Base-by-base conservation (phyloP, 768 basidiomycete genomes). In the Trametes gibbosa region DNA sequence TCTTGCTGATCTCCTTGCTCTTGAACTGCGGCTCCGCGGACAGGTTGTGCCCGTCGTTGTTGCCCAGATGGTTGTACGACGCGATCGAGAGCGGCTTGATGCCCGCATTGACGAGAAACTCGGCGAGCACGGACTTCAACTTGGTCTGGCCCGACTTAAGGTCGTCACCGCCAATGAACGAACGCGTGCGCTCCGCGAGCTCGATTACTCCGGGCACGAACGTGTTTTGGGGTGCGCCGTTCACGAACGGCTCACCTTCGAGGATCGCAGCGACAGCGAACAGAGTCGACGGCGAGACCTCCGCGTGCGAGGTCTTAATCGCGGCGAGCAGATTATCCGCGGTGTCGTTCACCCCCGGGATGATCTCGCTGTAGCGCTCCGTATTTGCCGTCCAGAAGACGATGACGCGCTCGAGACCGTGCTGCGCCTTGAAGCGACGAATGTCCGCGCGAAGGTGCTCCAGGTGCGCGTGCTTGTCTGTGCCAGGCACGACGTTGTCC, bases 371-470 rank as follows among this genome's bases (percentile, higher is more conserved):
- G 84, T 95, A 99, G 58, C 96, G 90, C 80, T 98, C 97, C 17
- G 96, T 99, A 78, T 99, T 98, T 66, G 92, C 95, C 16, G 96
- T 98, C 96, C 96, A 98, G 80, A 98, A 95, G 62, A 98, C 89
- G 67, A 99, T 75, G 61, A 92, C 84, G 58, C 89, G 89, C 73
- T 95, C 95, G 47, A 98, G 85, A 19, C 75, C 79, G 71, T 98
- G 84, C 61, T 85, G 77, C 53, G 76, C 68, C 79, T 98, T 98
- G 84, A 98, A 98, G 55, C 84, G 82, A 67, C 93, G 90, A 72
- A 98, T 98, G 69, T 98, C 94, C n/a, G 80, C 80, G 55, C 95
- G 90, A 68, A 98, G 86, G 59, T 90, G 87, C 61, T 97, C 92
- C 54, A 99, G 85, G 73, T 98, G 97, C 7, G 75, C 86, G 65